Conservation (phyloP, 2,329 filamentous ascomycete genomes). For the Hypoxylon sp. region DNA sequence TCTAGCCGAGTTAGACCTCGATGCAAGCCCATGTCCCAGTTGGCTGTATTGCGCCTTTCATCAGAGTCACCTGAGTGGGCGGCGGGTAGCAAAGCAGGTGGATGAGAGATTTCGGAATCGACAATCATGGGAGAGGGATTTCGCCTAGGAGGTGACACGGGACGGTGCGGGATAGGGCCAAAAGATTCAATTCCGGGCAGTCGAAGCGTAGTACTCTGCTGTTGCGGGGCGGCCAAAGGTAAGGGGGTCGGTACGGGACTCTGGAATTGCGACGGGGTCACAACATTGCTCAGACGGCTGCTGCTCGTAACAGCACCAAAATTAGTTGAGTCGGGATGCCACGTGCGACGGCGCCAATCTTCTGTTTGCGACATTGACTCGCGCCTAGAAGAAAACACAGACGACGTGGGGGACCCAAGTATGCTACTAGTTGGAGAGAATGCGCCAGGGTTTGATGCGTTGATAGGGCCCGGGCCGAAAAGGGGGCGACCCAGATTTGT, state of each 20-base stretch:
- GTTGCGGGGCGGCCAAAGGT: conserved; percentile 62
- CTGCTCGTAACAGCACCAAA: conserved; percentile 73
- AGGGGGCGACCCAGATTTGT: conserved; percentile 69
- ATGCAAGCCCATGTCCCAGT: conserved; percentile 77
- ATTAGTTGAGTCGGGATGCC: conserved; percentile 85
- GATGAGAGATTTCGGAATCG: conserved; percentile 66
- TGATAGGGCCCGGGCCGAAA: conserved; percentile 67
- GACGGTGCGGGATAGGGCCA: conserved; percentile 78
- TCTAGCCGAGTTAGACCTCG: conserved; percentile 77
- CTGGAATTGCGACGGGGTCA: conserved; percentile 75
- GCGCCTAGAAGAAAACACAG: conserved; percentile 73
- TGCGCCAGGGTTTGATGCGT: conserved; percentile 68
- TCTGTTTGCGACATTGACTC: conserved; percentile 77
- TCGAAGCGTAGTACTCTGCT: conserved; percentile 72
- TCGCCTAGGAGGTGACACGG: conserved; percentile 73
- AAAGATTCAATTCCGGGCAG: conserved; percentile 95
- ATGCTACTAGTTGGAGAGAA: conserved; percentile 73
- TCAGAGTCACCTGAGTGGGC: conserved; percentile 57
- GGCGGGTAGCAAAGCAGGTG: conserved; percentile 54
- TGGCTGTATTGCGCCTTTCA: conserved; percentile 66
- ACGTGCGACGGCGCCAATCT: conserved; percentile 86
- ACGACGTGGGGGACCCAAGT: conserved; percentile 75
- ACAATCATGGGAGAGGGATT: conserved; percentile 83
- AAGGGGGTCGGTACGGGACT: conserved; percentile 66
- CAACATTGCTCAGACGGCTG: conserved; percentile 81